phyloP scores from a whole-genome alignment of 2,329 filamentous ascomycete species.

The Hypoxylon sp. region DNA sequence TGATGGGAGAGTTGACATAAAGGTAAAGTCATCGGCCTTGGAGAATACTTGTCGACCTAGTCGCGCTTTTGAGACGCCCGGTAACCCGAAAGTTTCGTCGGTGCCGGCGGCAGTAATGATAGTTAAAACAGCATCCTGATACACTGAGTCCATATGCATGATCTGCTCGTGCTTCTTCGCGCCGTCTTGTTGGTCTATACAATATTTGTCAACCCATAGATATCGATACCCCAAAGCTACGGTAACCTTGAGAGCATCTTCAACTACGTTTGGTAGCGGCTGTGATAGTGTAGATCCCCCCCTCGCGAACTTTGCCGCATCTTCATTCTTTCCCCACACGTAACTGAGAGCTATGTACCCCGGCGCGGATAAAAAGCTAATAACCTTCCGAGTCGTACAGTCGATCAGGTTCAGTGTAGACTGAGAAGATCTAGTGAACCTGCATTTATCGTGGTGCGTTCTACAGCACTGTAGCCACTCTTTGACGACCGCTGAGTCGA shows the following conservation, averaged over 20 bases:
- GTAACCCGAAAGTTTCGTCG: neutral
- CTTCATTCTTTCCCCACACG: constrained; percentile 3
- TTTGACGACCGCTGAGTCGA: no score
- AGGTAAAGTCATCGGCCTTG: neutral
- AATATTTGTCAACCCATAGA: constrained; percentile 18
- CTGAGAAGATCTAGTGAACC: no score
- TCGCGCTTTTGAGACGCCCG: constrained; percentile 1
- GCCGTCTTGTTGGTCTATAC: constrained; percentile 1
- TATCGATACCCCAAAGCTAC: constrained; percentile 2
- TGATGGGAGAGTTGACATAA: neutral
- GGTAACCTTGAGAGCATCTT: neutral
- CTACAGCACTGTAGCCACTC: no score
- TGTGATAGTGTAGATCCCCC: no score
- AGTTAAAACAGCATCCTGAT: neutral
- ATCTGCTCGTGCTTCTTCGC: neutral
- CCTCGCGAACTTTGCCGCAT: no score
- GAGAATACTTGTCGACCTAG: no score
- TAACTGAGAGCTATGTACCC: constrained; percentile 4
- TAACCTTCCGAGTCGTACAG: no score
- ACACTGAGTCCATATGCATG: constrained; percentile 9
- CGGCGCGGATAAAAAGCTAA: no score
- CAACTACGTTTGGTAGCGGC: no score
- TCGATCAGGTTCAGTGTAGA: no score
- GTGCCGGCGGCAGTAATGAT: constrained; percentile 10
- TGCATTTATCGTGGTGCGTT: no score